A percentile compares a stretch with the other conserved stretches of the same genome.
Conservation (phyloP, 352 stramenopile species). For the Aphanomyces astaci region DNA sequence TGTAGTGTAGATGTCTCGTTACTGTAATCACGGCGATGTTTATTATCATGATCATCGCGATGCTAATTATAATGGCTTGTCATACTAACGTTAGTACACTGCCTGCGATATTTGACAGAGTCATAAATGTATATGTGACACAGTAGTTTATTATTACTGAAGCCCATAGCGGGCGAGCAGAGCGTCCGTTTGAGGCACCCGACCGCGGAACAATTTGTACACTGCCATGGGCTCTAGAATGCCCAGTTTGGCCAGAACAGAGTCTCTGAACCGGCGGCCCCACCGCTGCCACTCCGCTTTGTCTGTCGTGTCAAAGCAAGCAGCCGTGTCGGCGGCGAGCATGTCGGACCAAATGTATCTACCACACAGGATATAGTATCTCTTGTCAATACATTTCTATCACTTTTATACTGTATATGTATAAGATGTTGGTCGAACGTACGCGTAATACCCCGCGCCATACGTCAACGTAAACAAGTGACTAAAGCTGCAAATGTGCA, state of each 20-base stretch:
- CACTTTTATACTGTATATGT: no score
- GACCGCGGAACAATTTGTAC: conserved; percentile 93
- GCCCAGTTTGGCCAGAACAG: conserved; percentile 84
- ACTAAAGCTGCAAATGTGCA: conserved; percentile 96
- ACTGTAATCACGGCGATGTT: no score
- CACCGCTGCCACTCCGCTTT: conserved; percentile 66
- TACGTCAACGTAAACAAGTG: conserved; percentile 98
- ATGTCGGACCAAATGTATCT: conserved; percentile 97
- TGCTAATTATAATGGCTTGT: no score
- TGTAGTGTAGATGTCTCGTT: no score
- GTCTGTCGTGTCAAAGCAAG: conserved; percentile 91
- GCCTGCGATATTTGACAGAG: no score
- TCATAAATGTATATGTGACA: conserved; percentile 53
- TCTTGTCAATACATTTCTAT: background rate
- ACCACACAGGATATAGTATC: background rate
- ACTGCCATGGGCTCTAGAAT: conserved; percentile 86
- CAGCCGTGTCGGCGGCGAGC: conserved; percentile 95
- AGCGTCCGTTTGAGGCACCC: conserved; percentile 89
- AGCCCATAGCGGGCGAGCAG: conserved; percentile 94
- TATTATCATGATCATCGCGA: no score
- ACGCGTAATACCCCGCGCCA: conserved; percentile 93
- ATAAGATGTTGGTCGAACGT: no score
- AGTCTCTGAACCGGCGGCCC: conserved; percentile 90
- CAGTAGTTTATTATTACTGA: no score
- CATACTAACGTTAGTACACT: no score